A percentile compares a stretch with the other conserved stretches of the same genome.
Evolutionary conservation across 345 rosid species (phyloP).

Genomic region (Lenwebbia sp.): DNA sequence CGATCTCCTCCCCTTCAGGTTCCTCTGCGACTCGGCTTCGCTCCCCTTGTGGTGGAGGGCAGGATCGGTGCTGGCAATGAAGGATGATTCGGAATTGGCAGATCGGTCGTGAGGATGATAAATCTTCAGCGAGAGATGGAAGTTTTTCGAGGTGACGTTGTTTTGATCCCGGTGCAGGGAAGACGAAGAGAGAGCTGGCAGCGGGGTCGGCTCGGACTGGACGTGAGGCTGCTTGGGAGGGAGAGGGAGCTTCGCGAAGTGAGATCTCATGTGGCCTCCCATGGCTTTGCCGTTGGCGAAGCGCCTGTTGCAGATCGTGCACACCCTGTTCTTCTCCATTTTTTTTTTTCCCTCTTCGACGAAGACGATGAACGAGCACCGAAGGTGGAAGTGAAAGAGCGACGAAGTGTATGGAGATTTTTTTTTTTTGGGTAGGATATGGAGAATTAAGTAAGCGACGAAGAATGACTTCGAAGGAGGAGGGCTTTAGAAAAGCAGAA

Average conservation of each 20-base stretch:
- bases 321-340: slow-evolving; percentile 7
- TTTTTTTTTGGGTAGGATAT: no score
- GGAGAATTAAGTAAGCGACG: background rate
- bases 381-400: background rate
- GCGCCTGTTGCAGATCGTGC: slow-evolving; percentile 44
- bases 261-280: slow-evolving; percentile 75
- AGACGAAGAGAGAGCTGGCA: background rate
- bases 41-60: slow-evolving; percentile 1
- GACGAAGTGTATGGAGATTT: background rate
- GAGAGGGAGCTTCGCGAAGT: slow-evolving; percentile 31
- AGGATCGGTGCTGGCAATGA: background rate
- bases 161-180: background rate
- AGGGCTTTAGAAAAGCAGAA: background rate
- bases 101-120: background rate
- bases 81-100: slow-evolving; percentile 3
- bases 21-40: slow-evolving; percentile 11
- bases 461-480: background rate
- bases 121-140: background rate
- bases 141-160: background rate
- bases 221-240: slow-evolving; percentile 11
- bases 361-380: background rate
- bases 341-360: slow-evolving; percentile 2
- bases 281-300: slow-evolving; percentile 57
- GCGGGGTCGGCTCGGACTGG: background rate
- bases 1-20: background rate